These are phyloP conservation scores for Russula abietina DNA, from an alignment of 768 basidiomycete genomes.

Conservation along the genomic window DNA sequence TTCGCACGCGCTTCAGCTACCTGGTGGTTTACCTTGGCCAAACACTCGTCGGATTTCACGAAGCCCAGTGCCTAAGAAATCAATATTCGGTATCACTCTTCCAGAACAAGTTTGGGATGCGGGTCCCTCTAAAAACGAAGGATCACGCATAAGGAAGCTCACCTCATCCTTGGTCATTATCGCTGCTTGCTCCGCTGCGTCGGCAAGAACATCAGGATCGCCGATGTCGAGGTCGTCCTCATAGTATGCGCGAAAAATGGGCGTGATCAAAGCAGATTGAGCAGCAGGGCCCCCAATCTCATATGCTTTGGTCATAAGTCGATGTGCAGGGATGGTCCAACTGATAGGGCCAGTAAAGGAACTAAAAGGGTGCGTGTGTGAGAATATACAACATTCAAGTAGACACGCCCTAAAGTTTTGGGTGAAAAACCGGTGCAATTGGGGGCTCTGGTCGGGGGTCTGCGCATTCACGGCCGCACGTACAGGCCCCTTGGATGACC, in stretches of 20 bases:
- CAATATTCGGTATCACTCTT: not conserved
- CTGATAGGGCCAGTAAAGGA: slow-evolving; percentile 54
- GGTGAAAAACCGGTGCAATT: not conserved
- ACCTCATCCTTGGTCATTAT: slow-evolving; percentile 60
- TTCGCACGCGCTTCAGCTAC: slow-evolving; percentile 55
- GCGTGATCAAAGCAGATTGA: slow-evolving; percentile 52
- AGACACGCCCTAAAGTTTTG: not conserved
- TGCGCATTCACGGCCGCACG: not conserved
- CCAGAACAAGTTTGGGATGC: not conserved
- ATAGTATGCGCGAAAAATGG: slow-evolving; percentile 61
- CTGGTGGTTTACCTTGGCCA: slow-evolving; percentile 57
- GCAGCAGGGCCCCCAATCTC: slow-evolving; percentile 51
- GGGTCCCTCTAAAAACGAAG: not conserved
- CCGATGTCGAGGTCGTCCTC: slow-evolving; percentile 59
- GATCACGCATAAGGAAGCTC: slow-evolving; percentile 25
- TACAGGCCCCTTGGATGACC: not conserved
- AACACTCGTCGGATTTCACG: slow-evolving; percentile 57
- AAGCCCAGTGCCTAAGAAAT: slow-evolving; percentile 52
- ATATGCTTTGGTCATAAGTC: slow-evolving; percentile 65
- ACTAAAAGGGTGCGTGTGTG: slow-evolving; percentile 34
- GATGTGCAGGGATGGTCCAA: slow-evolving; percentile 65
- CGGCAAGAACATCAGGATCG: slow-evolving; percentile 52
- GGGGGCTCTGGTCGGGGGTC: not conserved
- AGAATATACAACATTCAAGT: not conserved
- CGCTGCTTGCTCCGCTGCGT: slow-evolving; percentile 48